Evolutionary conservation across 2,329 filamentous ascomycete genomes (phyloP).

Genomic region (Ceratocystis albifundus): DNA sequence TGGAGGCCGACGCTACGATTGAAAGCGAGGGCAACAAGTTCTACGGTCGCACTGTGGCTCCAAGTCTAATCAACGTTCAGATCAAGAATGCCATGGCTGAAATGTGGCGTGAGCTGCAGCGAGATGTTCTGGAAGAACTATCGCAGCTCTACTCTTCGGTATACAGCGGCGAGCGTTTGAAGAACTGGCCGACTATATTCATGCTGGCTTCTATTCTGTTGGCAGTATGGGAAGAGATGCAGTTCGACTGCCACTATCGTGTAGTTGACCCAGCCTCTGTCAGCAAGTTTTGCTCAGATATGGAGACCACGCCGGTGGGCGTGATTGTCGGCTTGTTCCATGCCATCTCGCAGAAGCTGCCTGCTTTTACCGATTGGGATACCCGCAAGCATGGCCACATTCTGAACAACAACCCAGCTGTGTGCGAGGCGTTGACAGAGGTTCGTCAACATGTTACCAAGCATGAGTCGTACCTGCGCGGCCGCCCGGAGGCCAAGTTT

Average conservation of each 20-base stretch:
- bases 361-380: slow-evolving; percentile 88
- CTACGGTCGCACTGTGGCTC: slow-evolving; percentile 79
- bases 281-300: slow-evolving; percentile 89
- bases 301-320: slow-evolving; percentile 91
- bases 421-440: slow-evolving; percentile 94
- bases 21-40: slow-evolving; percentile 78
- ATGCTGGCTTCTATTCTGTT: slow-evolving; percentile 88
- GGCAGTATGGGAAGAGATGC: slow-evolving; percentile 96
- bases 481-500: slow-evolving; percentile 68
- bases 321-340: slow-evolving; percentile 96
- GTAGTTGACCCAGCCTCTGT: slow-evolving; percentile 73
- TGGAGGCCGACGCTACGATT: slow-evolving; percentile 67
- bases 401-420: slow-evolving; percentile 78
- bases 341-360: slow-evolving; percentile 93
- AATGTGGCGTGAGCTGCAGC: slow-evolving; percentile 96
- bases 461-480: slow-evolving; percentile 81
- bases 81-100: slow-evolving; percentile 95
- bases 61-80: slow-evolving; percentile 99
- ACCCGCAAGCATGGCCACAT: slow-evolving; percentile 81
- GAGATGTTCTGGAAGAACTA: slow-evolving; percentile 89
- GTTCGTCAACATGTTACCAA: slow-evolving; percentile 84
- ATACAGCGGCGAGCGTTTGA: slow-evolving; percentile 91
- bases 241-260: slow-evolving; percentile 95
- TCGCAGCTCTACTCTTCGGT: slow-evolving; percentile 91
- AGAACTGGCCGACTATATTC: slow-evolving; percentile 99